phyloP scores from a whole-genome alignment of 345 rosid species.

The Syzygium aromaticum region DNA sequence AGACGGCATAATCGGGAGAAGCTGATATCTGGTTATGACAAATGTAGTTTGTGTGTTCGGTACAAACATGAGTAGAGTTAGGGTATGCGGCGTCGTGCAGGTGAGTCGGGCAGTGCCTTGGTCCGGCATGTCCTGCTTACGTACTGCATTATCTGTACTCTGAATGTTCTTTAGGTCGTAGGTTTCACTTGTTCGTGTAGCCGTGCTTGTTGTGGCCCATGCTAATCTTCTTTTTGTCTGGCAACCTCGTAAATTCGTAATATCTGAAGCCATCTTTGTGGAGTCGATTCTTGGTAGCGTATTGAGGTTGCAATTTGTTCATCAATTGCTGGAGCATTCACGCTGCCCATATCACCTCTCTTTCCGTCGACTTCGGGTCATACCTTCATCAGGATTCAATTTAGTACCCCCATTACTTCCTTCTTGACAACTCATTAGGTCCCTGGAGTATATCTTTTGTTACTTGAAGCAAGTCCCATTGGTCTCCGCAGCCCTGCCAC shows the following conservation, averaged over 20 bases:
- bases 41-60: not conserved
- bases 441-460: not conserved
- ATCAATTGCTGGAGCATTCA: not conserved
- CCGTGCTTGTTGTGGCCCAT: too few relatives aligned
- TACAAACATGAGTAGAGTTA: not conserved
- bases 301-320: not conserved
- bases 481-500: not conserved
- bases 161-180: not conserved
- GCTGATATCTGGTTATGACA: not conserved
- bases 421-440: not conserved
- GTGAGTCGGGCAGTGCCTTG: not conserved
- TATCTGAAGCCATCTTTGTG: not conserved
- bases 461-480: not conserved
- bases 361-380: not conserved
- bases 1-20: not conserved
- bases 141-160: not conserved
- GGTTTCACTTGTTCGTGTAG: too few relatives aligned
- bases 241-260: too few relatives aligned
- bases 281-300: not conserved
- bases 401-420: not conserved
- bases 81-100: rapidly evolving
- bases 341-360: not conserved
- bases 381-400: not conserved
- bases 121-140: not conserved
- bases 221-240: too few relatives aligned